Percentiles rank a stretch among this genome's conserved stretches.
Conservation (phyloP, 176 grass and related monocot species). For the Carex scoparia region DNA sequence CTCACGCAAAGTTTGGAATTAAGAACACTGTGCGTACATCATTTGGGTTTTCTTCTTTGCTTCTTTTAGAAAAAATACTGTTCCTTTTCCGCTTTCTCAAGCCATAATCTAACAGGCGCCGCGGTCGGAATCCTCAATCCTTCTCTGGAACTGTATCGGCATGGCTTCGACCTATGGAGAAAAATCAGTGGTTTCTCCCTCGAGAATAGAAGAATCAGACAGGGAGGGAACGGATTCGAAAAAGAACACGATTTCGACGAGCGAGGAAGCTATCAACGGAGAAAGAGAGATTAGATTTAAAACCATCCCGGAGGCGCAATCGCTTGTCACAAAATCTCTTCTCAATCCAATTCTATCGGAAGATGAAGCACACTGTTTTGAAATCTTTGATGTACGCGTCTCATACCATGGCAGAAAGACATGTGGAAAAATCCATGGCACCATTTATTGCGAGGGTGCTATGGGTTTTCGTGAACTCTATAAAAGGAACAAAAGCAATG, state of each 20-base stretch:
- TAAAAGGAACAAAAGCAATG: not conserved
- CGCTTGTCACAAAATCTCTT: not conserved
- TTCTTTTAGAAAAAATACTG: too few relatives aligned
- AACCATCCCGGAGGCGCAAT: not conserved
- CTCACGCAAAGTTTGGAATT: too few relatives aligned
- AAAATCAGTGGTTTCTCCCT: not conserved
- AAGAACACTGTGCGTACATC: too few relatives aligned
- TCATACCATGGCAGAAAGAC: not conserved
- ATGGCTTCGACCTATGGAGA: not conserved
- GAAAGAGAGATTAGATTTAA: not conserved
- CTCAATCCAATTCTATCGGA: not conserved
- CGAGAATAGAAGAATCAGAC: not conserved
- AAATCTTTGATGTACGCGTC: slow-evolving; percentile 5
- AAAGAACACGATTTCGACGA: not conserved
- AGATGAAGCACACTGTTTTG: not conserved
- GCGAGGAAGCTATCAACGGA: not conserved
- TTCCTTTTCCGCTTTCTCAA: not conserved
- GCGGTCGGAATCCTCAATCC: not conserved
- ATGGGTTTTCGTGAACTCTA: not conserved
- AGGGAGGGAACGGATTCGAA: not conserved
- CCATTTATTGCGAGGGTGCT: not conserved
- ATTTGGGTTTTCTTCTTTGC: too few relatives aligned
- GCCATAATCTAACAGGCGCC: not conserved
- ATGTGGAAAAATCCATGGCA: not conserved
- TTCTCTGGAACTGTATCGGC: not conserved